Percentiles rank a stretch among this genome's conserved stretches.
Evolutionary conservation across 2,329 filamentous ascomycete species (phyloP).

Genomic region (Colletotrichum tabaci): DNA sequence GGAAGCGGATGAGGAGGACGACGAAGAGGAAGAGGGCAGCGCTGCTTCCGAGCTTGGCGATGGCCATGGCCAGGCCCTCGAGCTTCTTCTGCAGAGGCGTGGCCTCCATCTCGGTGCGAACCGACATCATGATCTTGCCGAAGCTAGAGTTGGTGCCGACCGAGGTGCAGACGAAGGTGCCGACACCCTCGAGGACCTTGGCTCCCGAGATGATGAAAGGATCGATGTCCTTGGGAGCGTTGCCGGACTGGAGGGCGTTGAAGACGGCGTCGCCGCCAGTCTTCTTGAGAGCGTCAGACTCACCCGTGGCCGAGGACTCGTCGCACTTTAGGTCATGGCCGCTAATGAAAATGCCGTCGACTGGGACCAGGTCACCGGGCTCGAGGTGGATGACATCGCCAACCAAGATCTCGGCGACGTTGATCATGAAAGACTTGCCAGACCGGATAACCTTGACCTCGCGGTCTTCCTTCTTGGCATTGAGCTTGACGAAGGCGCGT

Average conservation of each 20-base stretch:
- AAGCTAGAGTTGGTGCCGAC: constrained; percentile 70
- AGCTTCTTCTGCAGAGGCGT: constrained; percentile 71
- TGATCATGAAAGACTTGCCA: constrained; percentile 74
- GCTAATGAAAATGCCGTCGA: constrained; percentile 78
- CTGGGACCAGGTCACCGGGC: constrained; percentile 79
- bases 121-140: constrained; percentile 70
- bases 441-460: constrained; percentile 78
- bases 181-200: constrained; percentile 68
- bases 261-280: constrained; percentile 72
- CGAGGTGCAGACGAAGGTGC: constrained; percentile 69
- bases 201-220: constrained; percentile 75
- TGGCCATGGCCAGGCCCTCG: constrained; percentile 58
- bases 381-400: constrained; percentile 80
- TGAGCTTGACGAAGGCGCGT: constrained; percentile 75
- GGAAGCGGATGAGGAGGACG: constrained; percentile 84
- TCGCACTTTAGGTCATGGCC: constrained; percentile 72
- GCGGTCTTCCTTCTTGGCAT: constrained; percentile 74
- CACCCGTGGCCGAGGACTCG: constrained; percentile 81
- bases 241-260: constrained; percentile 64
- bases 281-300: constrained; percentile 81
- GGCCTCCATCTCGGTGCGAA: constrained; percentile 65
- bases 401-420: constrained; percentile 76
- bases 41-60: constrained; percentile 68
- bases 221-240: constrained; percentile 67
- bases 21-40: constrained; percentile 82